phyloP scores from a whole-genome alignment of 192 early-diverging fungal genomes.

The Phycomyces nitens region DNA sequence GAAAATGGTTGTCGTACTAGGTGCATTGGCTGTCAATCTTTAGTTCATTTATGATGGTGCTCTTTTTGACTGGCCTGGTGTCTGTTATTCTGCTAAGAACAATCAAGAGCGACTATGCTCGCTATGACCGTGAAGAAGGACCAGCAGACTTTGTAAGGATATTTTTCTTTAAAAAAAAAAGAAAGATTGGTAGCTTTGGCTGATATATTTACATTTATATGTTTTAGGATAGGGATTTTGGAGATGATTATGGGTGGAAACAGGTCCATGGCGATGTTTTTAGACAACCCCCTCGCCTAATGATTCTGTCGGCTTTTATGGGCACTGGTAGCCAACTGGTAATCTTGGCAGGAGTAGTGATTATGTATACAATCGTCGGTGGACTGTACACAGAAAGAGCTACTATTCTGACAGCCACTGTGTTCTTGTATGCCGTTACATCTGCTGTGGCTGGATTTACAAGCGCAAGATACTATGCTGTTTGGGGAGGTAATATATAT shows the following conservation, averaged over 20 bases:
- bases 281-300: constrained; percentile 60
- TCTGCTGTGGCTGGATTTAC: constrained; percentile 68
- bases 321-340: constrained; percentile 66
- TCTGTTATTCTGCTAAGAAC: constrained; percentile 69
- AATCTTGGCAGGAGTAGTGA: constrained; percentile 46
- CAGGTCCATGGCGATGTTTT: constrained; percentile 87
- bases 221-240: constrained; percentile 57
- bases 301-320: constrained; percentile 62
- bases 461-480: constrained; percentile 60
- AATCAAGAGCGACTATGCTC: constrained; percentile 66
- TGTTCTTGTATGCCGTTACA: constrained; percentile 77
- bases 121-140: constrained; percentile 71
- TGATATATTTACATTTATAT: neutral
- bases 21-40: constrained; percentile 83
- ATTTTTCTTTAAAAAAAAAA: neutral
- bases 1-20: no score
- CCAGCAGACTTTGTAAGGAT: constrained; percentile 61
- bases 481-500: constrained; percentile 53
- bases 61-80: constrained; percentile 76
- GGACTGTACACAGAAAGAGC: constrained; percentile 63
- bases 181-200: constrained; percentile 10
- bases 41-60: constrained; percentile 80
- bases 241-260: constrained; percentile 89
- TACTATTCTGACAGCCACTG: constrained; percentile 69
- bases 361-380: constrained; percentile 55